These are phyloP conservation scores for Pseudonitzschia multiseries DNA, from an alignment of 108 stramenopile species.

Conservation along the genomic window DNA sequence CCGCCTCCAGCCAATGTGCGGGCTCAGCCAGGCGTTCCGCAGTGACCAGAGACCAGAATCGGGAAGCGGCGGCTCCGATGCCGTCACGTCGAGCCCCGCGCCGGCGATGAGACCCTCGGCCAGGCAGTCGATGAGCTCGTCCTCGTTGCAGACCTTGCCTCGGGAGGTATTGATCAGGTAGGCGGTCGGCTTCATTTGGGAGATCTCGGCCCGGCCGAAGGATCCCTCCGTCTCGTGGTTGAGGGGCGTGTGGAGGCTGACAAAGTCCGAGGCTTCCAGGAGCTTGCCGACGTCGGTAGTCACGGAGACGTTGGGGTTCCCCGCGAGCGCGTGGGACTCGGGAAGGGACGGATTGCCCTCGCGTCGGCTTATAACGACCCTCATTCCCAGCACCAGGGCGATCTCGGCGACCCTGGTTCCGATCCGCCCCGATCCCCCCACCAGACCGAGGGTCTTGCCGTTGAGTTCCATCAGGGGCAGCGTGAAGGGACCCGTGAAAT, in stretches of 20 bases:
- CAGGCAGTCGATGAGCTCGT: conserved; percentile 72
- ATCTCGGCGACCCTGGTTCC: conserved; percentile 83
- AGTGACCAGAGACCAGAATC: conserved; percentile 73
- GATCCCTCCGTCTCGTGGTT: conserved; percentile 78
- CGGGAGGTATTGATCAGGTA: conserved; percentile 90
- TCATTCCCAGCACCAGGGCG: conserved; percentile 86
- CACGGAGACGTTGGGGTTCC: conserved; percentile 51
- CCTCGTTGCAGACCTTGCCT: conserved; percentile 86
- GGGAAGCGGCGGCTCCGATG: conserved; percentile 60
- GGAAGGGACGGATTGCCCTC: conserved; percentile 48
- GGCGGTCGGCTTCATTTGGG: conserved; percentile 83
- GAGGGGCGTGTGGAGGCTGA: conserved; percentile 84
- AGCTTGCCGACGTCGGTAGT: conserved; percentile 59
- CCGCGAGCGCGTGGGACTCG: conserved; percentile 49
- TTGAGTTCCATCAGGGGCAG: conserved; percentile 76
- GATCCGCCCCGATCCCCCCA: conserved; percentile 88
- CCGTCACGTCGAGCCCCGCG: conserved; percentile 81
- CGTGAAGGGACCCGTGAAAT: conserved; percentile 73
- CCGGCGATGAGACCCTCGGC: conserved; percentile 74
- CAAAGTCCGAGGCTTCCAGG: conserved; percentile 71
- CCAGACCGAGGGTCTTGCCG: conserved; percentile 78
- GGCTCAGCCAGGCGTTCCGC: conserved; percentile 76
- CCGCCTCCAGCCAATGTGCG: conserved; percentile 90
- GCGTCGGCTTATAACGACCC: conserved; percentile 70
- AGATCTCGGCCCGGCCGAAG: conserved; percentile 71